Base-by-base conservation (phyloP, 2,329 filamentous ascomycete species). In the Orbilia brochopaga region DNA sequence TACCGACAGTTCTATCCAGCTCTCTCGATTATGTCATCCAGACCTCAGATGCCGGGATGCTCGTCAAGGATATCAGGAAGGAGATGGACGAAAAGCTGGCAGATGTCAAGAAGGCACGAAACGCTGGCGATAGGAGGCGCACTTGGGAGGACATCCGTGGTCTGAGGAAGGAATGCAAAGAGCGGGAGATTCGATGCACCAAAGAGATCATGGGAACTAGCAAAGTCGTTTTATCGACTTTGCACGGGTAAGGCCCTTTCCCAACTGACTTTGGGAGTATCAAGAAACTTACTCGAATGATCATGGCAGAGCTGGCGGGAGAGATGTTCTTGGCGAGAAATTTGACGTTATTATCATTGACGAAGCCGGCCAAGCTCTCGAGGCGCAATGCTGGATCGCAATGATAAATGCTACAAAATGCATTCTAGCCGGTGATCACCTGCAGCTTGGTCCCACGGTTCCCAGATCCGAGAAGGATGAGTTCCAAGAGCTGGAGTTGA, bases 321-420 rank as follows among this genome's bases (percentile, higher is more conserved):
- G 87, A 76, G 91, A 97, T 80, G 82, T 96, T 32, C 88, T 87
- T 72, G 85, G 88, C 73, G 87, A 95, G 77, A 82, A 86, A 58
- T 99, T 99, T 74, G 94, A 99, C 79, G 90, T 96, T 2, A 90
- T 99, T 27, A 88, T 99, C 72, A 91, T 99, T 64, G 94, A 99
- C 77, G 94, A 99, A 81, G 94, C 92, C 2, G 95, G 90, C 78
- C 94, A 99, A 79, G 94, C 94, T 1, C 83, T 97, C 8, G 94
- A 99, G 80, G 92, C 94, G 0, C 93, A 97, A 79, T 97, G 92
- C 81, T 99, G 94, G 94, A 92, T 97, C 57, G 88, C 94, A 10
- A 81, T 99, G 52, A 81, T 97, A 17, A 85, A 86, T 44, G 91
- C 91, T 0, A 51, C 54, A 8, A 97, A 97, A 81, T 88, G 91